A percentile compares a stretch with the other conserved stretches of the same genome.
phyloP scores from a whole-genome alignment of 2,329 filamentous ascomycete species.

The Pseudogymnoascus sp. region DNA sequence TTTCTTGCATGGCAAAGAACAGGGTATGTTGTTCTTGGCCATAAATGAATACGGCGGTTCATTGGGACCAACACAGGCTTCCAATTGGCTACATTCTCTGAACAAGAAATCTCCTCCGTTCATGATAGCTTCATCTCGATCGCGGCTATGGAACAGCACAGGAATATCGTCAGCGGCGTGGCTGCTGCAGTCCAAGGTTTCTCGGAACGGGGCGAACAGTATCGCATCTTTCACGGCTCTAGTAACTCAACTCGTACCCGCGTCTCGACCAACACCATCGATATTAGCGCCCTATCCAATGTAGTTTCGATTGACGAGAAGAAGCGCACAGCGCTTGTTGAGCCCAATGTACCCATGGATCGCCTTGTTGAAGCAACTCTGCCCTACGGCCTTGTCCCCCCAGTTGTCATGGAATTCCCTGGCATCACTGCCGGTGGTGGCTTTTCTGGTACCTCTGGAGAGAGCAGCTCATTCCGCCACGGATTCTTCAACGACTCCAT shows the following conservation, averaged over 20 bases:
- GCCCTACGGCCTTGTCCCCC: conserved; percentile 45
- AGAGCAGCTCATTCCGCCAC: conserved; percentile 56
- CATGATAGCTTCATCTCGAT: neutral
- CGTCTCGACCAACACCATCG: conserved; percentile 24
- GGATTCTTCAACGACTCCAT: conserved; percentile 55
- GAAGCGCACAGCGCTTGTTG: conserved; percentile 42
- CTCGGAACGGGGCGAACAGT: conserved; percentile 36
- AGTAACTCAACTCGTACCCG: conserved; percentile 38
- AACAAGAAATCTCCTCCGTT: neutral
- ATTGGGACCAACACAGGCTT: neutral
- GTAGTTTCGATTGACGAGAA: conserved; percentile 35
- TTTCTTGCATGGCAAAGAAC: too few species aligned
- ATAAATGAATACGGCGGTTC: neutral
- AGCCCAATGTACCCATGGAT: conserved; percentile 64
- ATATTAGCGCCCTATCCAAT: conserved; percentile 39
- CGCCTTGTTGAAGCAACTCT: conserved; percentile 48
- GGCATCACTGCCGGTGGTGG: conserved; percentile 60
- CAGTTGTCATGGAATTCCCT: conserved; percentile 62
- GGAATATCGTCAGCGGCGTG: conserved; percentile 34
- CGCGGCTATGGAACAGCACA: conserved; percentile 24
- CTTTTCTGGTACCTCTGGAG: conserved; percentile 56
- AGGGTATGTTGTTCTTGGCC: too few species aligned
- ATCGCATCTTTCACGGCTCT: conserved; percentile 47
- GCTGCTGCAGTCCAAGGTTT: conserved; percentile 36
- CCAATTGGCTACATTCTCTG: neutral